Evolutionary conservation across 768 basidiomycete species (phyloP).

Genomic region (Phanerochaete carnosa): DNA sequence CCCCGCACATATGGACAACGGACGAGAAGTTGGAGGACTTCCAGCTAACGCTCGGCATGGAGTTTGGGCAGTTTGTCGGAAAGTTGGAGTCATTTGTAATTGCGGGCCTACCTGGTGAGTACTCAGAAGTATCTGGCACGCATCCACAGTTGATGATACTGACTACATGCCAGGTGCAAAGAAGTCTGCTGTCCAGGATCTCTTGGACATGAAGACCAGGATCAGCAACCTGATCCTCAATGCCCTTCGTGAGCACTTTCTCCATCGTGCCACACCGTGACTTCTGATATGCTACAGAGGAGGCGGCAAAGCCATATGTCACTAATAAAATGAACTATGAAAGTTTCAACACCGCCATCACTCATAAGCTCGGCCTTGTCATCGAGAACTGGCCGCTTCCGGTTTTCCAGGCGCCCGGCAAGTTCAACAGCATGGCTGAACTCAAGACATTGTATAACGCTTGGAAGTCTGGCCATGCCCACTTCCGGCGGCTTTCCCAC

Average conservation of each 20-base stretch:
- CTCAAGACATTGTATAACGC: conserved; percentile 12
- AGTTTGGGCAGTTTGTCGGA: neutral
- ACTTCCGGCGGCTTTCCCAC: conserved; percentile 13
- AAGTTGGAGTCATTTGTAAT: neutral
- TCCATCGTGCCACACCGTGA: neutral
- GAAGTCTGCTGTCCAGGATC: neutral
- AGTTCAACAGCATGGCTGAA: conserved; percentile 12
- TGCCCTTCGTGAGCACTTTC: neutral
- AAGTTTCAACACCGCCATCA: conserved; percentile 20
- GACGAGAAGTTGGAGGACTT: neutral
- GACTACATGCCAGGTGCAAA: neutral
- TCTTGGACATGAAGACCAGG: neutral
- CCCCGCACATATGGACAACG: neutral
- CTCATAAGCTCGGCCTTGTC: conserved; percentile 12
- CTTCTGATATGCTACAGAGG: neutral
- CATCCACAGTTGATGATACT: neutral
- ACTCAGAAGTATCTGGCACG: too few relatives aligned
- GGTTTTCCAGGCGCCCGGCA: conserved; percentile 15
- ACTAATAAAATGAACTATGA: conserved; percentile 17
- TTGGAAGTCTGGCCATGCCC: conserved; percentile 14
- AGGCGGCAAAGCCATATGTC: neutral
- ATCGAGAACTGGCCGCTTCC: conserved; percentile 22
- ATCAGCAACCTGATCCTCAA: neutral
- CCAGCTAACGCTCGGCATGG: neutral
- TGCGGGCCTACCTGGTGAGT: neutral